These are phyloP conservation scores for Saccharomyces cerevisiae DNA, from an alignment of 805 yeast species.

Conservation along the genomic window DNA sequence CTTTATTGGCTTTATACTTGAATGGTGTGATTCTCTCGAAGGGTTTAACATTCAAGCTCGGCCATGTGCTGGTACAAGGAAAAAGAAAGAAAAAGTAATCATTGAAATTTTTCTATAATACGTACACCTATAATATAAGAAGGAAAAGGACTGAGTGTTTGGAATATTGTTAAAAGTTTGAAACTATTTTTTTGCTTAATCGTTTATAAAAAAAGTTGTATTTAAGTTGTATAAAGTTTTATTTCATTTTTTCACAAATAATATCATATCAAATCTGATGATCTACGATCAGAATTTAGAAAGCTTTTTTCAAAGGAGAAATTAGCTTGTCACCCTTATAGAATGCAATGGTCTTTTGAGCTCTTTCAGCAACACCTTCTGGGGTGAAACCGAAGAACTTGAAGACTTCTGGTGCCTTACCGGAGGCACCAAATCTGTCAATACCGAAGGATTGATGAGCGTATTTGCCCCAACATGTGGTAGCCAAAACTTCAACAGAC, in stretches of 20 bases:
- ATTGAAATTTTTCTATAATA: not conserved
- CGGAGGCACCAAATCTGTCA: conserved; percentile 94
- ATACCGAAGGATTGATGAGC: conserved; percentile 95
- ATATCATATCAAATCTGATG: not conserved
- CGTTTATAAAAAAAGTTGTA: not conserved
- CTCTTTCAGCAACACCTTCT: conserved; percentile 86
- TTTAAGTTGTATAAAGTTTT: not conserved
- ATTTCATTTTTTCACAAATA: not conserved
- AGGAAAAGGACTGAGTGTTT: not conserved
- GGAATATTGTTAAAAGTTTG: not conserved
- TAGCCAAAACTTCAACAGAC: conserved; percentile 88
- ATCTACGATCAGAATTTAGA: conserved; percentile 33
- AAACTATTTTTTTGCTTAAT: not conserved
- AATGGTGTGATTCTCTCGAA: not conserved
- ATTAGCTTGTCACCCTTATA: conserved; percentile 66
- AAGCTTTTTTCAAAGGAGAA: conserved; percentile 78
- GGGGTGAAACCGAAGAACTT: conserved; percentile 83
- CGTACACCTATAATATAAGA: not conserved
- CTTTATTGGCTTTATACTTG: not conserved
- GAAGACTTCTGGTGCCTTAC: conserved; percentile 76
- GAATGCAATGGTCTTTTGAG: conserved; percentile 66
- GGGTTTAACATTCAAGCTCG: not conserved
- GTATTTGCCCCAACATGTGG: conserved; percentile 89
- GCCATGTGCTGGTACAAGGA: not conserved
- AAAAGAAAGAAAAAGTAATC: not conserved